Evolutionary conservation across 306 rosid genomes (phyloP), one percentile per base, ranked within the genome.

Genomic region (Corylus heterophylla): DNA sequence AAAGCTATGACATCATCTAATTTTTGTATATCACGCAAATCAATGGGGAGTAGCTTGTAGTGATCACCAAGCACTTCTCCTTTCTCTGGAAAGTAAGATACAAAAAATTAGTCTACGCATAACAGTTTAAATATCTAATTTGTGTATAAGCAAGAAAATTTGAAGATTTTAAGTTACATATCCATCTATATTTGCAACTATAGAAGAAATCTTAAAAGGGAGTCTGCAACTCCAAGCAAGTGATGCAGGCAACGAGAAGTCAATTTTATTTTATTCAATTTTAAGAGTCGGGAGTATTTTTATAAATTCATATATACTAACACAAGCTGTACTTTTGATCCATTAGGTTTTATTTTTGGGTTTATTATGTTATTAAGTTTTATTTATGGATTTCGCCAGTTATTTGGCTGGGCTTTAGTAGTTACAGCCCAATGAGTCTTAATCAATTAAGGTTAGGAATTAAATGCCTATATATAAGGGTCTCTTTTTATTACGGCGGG

Each of bases 31-130:
- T 93, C 89, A 14, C 98, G 92, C 81, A 96, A 82, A 86, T 96
- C 98, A 75, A 87, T 86, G 67, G 98, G 99, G 42, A 96, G 92
- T 67, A 93, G 87, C 83, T 91, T 96, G 76, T 96, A 96, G 69
- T 90, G 92, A 74, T 90, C 97, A 58, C 98, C 80, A 76, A 85
- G 58, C 76, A 92, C 97, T 88, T 96, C 97, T 78, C 98, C 99
- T 81, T 84, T 92, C 81, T 93, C 99, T 96, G 88, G 78, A 89
- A 78, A 81, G 71, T 50, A 87, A 74, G 62, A 76, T 61, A 61
- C 49, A 54, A 73, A 20, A 50, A 42, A 76, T 22, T 62, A 54
- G 59, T 42, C 73, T 48, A 47, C 39, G 22, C 7, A 61, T 35
- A 68, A 42, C 58, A 42, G 20, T 27, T 71, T 62, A 45, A 64